Percentiles rank a stretch among this genome's conserved stretches.
These are phyloP conservation scores for Irineochytrium annulatum DNA, from an alignment of 192 early-diverging fungal species.

Conservation along the genomic window DNA sequence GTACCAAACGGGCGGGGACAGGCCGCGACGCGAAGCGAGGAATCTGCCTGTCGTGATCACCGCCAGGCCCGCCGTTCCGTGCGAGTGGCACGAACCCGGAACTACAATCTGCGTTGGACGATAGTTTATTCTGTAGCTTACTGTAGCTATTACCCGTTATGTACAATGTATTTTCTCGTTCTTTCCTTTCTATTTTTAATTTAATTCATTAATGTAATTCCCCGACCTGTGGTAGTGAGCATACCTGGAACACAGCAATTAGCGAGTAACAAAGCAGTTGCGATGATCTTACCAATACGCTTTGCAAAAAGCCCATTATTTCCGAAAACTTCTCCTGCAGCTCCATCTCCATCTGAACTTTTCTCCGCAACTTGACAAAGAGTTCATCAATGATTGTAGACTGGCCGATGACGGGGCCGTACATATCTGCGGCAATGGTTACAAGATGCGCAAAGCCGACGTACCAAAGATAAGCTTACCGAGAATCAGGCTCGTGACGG, in stretches of 20 bases:
- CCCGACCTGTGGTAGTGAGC: no score
- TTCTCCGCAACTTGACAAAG: conserved; percentile 58
- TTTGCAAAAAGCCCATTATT: conserved; percentile 79
- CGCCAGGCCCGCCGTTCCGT: not conserved
- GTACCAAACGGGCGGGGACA: no score
- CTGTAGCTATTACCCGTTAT: no score
- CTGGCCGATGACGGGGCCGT: conserved; percentile 72
- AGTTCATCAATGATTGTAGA: conserved; percentile 78
- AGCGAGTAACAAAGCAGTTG: no score
- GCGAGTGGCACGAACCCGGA: not conserved
- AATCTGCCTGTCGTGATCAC: no score
- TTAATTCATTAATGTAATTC: no score
- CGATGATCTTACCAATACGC: conserved; percentile 54
- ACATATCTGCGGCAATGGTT: conserved; percentile 61
- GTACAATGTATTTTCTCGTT: no score
- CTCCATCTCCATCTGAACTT: conserved; percentile 74
- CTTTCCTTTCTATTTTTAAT: no score
- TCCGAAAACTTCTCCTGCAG: conserved; percentile 74
- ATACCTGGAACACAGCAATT: no score
- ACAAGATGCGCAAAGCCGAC: not conserved
- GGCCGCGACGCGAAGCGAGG: no score
- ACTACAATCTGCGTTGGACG: not conserved
- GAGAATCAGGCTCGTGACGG: conserved; percentile 70
- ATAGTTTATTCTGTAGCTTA: no score
- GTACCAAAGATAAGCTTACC: conserved; percentile 45